Conservation (phyloP, 352 stramenopile species). For the Globisporangium canariense region DNA sequence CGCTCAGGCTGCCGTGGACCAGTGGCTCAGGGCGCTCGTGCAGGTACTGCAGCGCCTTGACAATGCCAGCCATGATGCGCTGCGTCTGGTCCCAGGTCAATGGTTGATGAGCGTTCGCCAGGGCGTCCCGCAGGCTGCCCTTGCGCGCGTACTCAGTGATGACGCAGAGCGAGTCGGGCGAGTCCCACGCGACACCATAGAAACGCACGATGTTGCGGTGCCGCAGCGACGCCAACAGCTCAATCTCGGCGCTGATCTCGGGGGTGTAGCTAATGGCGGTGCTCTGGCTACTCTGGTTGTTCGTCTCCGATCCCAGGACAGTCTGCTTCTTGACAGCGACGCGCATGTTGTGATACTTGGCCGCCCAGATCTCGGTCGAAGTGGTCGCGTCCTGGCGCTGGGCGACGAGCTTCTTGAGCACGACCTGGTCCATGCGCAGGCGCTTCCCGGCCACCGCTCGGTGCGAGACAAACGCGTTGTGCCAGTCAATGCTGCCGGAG, state of each 20-base stretch:
- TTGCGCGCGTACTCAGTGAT: conserved; percentile 38
- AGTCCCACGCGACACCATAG: conserved; percentile 38
- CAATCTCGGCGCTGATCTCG: conserved; percentile 44
- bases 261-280: conserved; percentile 15
- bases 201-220: conserved; percentile 40
- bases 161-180: conserved; percentile 25
- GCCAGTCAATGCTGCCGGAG: conserved; percentile 5
- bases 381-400: conserved; percentile 25
- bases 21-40: conserved; percentile 38
- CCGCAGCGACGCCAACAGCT: conserved; percentile 36
- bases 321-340: conserved; percentile 61
- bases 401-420: conserved; percentile 37
- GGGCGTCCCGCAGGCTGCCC: conserved; percentile 23
- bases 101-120: conserved; percentile 20
- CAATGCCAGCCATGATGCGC: conserved; percentile 44
- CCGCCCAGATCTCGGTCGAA: conserved; percentile 6
- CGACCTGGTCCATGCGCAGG: conserved; percentile 22
- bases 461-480: conserved; percentile 26
- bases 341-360: conserved; percentile 30
- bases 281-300: not conserved
- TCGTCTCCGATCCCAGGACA: conserved; percentile 8
- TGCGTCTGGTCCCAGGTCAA: conserved; percentile 16
- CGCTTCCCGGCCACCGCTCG: conserved; percentile 12
- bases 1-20: conserved; percentile 42
- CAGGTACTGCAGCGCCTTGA: conserved; percentile 55